Conservation (phyloP, 2,329 filamentous ascomycete genomes). For the Scedosporium boydii region DNA sequence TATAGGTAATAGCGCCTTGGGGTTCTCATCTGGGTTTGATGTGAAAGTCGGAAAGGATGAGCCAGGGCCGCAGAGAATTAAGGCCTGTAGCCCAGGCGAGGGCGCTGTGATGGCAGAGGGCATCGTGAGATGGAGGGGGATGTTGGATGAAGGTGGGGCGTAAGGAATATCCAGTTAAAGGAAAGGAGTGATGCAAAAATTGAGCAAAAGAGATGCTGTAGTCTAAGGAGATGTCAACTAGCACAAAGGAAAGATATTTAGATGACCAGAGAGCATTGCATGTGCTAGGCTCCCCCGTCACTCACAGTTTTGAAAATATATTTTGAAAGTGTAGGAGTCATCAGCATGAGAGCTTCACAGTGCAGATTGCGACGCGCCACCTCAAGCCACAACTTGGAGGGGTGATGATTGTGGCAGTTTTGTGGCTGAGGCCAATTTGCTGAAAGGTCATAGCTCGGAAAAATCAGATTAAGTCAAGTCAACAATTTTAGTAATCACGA, state of each 20-base stretch:
- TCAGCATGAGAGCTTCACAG: neutral
- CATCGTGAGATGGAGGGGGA: constrained; percentile 36
- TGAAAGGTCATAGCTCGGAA: no score
- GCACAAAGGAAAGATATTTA: neutral
- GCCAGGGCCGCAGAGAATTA: constrained; percentile 76
- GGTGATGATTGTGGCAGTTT: neutral
- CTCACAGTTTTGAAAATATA: neutral
- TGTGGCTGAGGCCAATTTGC: no score
- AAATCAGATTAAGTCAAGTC: no score
- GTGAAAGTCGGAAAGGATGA: constrained; percentile 78
- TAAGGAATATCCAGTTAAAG: neutral
- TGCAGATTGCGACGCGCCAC: neutral
- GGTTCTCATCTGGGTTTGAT: constrained; percentile 67
- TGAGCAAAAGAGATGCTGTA: no score
- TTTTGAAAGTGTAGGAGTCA: neutral
- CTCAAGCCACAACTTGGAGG: neutral
- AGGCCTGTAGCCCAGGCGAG: constrained; percentile 67
- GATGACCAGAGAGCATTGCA: no score
- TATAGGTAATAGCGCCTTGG: constrained; percentile 73
- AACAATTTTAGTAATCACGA: no score
- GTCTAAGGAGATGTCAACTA: no score
- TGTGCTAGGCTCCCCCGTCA: neutral
- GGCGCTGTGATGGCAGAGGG: constrained; percentile 67
- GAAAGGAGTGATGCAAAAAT: neutral
- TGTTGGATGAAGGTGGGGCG: neutral